Evolutionary conservation across 495 filamentous ascomycete genomes (phyloP), one percentile per base, ranked within the genome.

Genomic region (Achaetomiella virescens): DNA sequence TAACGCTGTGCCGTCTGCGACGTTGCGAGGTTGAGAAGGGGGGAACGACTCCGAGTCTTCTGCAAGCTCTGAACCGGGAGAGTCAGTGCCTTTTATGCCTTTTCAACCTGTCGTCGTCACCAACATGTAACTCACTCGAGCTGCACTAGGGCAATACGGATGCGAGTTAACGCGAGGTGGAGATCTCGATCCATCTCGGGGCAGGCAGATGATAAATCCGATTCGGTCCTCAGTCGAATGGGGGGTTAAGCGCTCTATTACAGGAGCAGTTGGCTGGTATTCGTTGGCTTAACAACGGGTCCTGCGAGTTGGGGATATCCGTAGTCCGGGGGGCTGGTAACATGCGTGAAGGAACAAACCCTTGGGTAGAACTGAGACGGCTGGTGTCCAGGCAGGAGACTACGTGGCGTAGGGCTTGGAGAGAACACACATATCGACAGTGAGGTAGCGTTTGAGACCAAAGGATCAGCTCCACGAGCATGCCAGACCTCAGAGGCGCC

Each of bases 131-230:
- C 69, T 54, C 29, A 71, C 69, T 70, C 61, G 27, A 62, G 66
- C 47, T 70, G 69, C 24, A 71, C 40, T 29, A 68, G 48, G 20
- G 67, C 67, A 49, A 71, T 61, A 53, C 69, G 69, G 25, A 71
- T 54, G 5, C 63, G 65, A 15, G 66, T 55, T 33, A 71, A 48
- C 43, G 66, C 53, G 40, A 61, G 52, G 57, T 66, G 62, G 10
- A 70, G 61, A 38, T 64, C 57, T 12, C 64, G 61, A 14, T 46
- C 58, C 44, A 56, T 58, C 58, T 29, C 24, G 29, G 41, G 36
- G 27, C 31, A 7, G 37, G 17, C 25, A 18, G 17, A 40, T 18
- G 37, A 40, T 40, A 6, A 22, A 11, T 12, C 20, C n/a, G n/a
- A n/a, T n/a, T n/a, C n/a, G n/a, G n/a, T n/a, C n/a, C n/a, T n/a